Conservation (phyloP, 2,329 filamentous ascomycete genomes). For the Talaromyces sp. region DNA sequence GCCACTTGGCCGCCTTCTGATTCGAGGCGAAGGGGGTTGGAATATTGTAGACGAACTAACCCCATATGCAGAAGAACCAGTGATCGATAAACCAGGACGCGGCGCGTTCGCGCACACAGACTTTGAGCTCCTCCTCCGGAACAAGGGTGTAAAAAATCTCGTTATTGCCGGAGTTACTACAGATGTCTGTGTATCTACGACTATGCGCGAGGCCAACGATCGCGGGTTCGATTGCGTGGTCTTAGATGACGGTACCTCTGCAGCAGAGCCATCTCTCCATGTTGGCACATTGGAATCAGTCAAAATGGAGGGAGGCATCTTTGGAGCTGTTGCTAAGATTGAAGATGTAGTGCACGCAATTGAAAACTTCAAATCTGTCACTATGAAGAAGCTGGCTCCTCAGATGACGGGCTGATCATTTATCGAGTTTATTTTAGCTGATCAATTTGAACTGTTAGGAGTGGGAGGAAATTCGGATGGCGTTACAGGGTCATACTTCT, state of each 20-base stretch:
- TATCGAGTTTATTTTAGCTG: constrained; percentile 15
- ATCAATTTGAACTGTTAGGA: constrained; percentile 12
- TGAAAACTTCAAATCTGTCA: constrained; percentile 45
- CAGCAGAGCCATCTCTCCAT: constrained; percentile 46
- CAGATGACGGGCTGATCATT: constrained; percentile 36
- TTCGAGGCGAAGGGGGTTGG: constrained; percentile 62
- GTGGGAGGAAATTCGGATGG: constrained; percentile 13
- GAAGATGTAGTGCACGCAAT: constrained; percentile 46
- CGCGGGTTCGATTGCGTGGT: constrained; percentile 58
- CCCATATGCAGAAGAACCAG: constrained; percentile 51
- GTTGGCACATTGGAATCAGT: constrained; percentile 46
- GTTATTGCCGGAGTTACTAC: constrained; percentile 59
- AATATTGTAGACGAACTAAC: constrained; percentile 59
- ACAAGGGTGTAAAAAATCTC: constrained; percentile 56
- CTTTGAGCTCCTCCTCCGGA: constrained; percentile 55
- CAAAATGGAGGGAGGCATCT: constrained; percentile 52
- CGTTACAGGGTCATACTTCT: constrained; percentile 15
- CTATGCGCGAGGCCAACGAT: constrained; percentile 60
- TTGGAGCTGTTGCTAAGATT: constrained; percentile 43
- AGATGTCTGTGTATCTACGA: constrained; percentile 59
- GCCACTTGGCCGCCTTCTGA: constrained; percentile 60
- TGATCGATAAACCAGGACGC: constrained; percentile 59
- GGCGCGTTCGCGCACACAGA: constrained; percentile 59
- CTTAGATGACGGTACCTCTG: constrained; percentile 53
- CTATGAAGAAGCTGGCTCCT: constrained; percentile 47